These are phyloP conservation scores for Ophiosphaerella herpotricha DNA, from an alignment of 2,329 filamentous ascomycete species.

Conservation along the genomic window DNA sequence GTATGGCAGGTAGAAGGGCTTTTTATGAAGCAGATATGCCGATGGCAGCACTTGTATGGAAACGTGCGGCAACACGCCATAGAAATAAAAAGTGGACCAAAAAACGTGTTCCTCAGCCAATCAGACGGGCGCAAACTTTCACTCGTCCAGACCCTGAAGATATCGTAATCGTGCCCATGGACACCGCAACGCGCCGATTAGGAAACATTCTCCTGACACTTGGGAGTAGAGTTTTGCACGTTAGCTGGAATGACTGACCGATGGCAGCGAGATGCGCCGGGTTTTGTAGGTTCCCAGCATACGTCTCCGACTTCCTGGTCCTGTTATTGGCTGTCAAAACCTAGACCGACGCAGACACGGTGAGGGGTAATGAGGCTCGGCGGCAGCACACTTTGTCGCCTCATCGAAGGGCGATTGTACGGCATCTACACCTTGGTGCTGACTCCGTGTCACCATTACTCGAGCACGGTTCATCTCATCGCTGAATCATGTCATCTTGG, in stretches of 20 bases:
- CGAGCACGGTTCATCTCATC: neutral
- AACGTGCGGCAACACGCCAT: conserved; percentile 16
- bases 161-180: conserved; percentile 23
- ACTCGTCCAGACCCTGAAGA: conserved; percentile 23
- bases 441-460: too few relatives aligned
- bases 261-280: neutral
- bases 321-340: conserved; percentile 22
- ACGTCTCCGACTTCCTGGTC: conserved; percentile 16
- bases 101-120: conserved; percentile 14
- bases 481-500: neutral
- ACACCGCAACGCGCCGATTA: conserved; percentile 13
- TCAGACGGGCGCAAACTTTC: conserved; percentile 8
- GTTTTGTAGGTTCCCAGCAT: conserved; percentile 16
- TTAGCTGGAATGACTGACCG: neutral
- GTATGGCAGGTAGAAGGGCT: conserved; percentile 2
- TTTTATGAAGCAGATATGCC: conserved; percentile 16
- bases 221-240: neutral
- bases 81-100: neutral
- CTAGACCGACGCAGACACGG: conserved; percentile 26
- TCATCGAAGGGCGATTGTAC: neutral
- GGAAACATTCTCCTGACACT: conserved; percentile 3
- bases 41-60: conserved; percentile 27
- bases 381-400: conserved; percentile 1
- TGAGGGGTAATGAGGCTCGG: conserved; percentile 27
- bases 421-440: neutral